Evolutionary conservation across 495 filamentous ascomycete genomes (phyloP).

Genomic region (Gamarada debralockiae): DNA sequence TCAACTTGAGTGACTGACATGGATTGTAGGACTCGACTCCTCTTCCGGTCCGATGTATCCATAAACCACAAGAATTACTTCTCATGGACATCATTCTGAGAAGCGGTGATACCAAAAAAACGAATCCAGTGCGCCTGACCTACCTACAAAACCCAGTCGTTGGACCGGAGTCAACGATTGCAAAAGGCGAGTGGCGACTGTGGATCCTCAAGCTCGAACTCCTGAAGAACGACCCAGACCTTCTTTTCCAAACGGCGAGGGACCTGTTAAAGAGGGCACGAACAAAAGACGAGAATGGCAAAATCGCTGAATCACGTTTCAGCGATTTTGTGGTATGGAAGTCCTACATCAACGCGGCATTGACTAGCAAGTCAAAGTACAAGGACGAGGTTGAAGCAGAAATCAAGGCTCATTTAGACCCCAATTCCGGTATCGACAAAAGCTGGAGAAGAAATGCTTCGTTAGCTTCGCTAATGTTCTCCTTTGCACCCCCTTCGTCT

Average conservation of each 20-base stretch:
- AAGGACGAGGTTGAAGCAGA: conserved; percentile 8
- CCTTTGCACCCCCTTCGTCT: background rate
- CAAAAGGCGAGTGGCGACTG: conserved; percentile 27
- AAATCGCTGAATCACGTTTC: conserved; percentile 16
- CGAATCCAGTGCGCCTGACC: conserved; percentile 9
- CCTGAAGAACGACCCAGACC: conserved; percentile 13
- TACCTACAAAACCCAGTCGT: conserved; percentile 22
- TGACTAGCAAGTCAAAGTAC: background rate
- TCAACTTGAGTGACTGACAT: background rate
- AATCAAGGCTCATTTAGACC: conserved; percentile 23
- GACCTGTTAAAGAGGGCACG: conserved; percentile 18
- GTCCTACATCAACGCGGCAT: conserved; percentile 15
- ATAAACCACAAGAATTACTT: conserved; percentile 25
- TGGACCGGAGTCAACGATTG: conserved; percentile 21
- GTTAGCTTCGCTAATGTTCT: conserved; percentile 20
- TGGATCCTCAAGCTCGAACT: conserved; percentile 18
- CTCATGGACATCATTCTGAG: conserved; percentile 20
- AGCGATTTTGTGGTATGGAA: conserved; percentile 27
- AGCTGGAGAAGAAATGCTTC: conserved; percentile 26
- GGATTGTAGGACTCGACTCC: conserved; percentile 10
- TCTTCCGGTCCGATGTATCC: conserved; percentile 20
- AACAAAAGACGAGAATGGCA: conserved; percentile 17
- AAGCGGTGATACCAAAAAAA: conserved; percentile 6
- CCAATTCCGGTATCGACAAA: conserved; percentile 22
- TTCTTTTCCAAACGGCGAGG: conserved; percentile 16